phyloP scores from a whole-genome alignment of 2,329 filamentous ascomycete species.

The Hortaea sp. region DNA sequence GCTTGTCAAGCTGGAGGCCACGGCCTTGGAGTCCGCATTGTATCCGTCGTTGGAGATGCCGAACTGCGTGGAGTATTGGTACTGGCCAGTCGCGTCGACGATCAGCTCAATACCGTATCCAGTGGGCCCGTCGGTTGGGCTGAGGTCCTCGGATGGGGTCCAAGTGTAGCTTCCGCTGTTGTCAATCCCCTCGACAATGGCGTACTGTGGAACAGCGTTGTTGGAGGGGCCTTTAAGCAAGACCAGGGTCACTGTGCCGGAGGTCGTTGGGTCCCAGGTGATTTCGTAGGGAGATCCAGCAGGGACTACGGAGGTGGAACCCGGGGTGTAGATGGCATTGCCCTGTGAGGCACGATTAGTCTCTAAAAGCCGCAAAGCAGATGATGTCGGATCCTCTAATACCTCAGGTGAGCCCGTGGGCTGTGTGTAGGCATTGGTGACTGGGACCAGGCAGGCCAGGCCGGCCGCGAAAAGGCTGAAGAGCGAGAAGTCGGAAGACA shows the following conservation, averaged over 20 bases:
- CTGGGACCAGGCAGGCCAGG: slow-evolving; percentile 39
- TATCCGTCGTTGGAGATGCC: slow-evolving; percentile 42
- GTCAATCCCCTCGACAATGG: slow-evolving; percentile 42
- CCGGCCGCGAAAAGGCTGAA: slow-evolving; percentile 43
- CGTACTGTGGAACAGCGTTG: slow-evolving; percentile 43
- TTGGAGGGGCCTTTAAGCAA: slow-evolving; percentile 49
- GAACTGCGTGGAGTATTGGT: slow-evolving; percentile 55
- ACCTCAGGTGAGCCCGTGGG: slow-evolving; percentile 14
- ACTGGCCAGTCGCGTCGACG: slow-evolving; percentile 48
- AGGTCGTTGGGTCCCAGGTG: slow-evolving; percentile 44
- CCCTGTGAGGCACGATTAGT: slow-evolving; percentile 21
- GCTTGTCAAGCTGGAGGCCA: not conserved
- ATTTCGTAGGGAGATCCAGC: slow-evolving; percentile 30
- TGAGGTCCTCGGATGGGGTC: slow-evolving; percentile 41
- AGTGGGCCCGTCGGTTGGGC: slow-evolving; percentile 19
- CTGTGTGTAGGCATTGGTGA: slow-evolving; percentile 37
- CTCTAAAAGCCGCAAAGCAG: not conserved
- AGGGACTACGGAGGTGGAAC: slow-evolving; percentile 44
- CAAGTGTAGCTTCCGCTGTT: slow-evolving; percentile 49
- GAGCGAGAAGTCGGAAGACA: slow-evolving; percentile 23
- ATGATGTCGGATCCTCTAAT: too few relatives aligned
- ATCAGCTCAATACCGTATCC: slow-evolving; percentile 54
- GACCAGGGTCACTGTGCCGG: slow-evolving; percentile 45
- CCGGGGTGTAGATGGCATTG: slow-evolving; percentile 46
- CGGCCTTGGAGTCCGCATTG: slow-evolving; percentile 5